phyloP scores from a whole-genome alignment of 768 basidiomycete genomes.

The Podaxis pistillaris region DNA sequence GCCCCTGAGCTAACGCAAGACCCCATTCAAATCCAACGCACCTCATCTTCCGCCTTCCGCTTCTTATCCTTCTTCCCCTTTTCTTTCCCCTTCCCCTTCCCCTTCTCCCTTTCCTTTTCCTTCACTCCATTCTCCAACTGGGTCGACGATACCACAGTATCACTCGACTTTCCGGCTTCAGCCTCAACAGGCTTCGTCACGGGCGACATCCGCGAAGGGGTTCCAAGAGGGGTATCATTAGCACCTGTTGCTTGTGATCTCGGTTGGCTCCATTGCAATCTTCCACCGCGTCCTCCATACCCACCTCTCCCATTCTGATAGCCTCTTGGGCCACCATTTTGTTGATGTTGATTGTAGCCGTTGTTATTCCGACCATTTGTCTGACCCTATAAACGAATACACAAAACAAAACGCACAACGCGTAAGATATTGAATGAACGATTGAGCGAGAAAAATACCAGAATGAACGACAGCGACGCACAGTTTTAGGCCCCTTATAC shows the following conservation, averaged over 20 bases:
- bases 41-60: conserved; percentile 33
- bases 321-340: not conserved
- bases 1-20: not conserved
- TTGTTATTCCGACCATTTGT: not conserved
- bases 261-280: conserved; percentile 24
- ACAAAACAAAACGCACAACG: no score
- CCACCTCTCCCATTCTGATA: not conserved
- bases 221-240: conserved; percentile 71
- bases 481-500: conserved; percentile 78
- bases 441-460: not conserved
- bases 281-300: conserved; percentile 9
- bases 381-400: not conserved
- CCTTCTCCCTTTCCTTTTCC: conserved; percentile 5
- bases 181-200: conserved; percentile 19
- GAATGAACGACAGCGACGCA: conserved; percentile 20
- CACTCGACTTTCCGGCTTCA: not conserved
- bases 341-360: not conserved
- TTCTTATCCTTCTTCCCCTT: conserved; percentile 38
- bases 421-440: not conserved
- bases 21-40: conserved; percentile 15
- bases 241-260: conserved; percentile 50
- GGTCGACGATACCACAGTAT: conserved; percentile 2
- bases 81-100: conserved; percentile 8
- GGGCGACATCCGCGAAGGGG: conserved; percentile 44
- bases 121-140: not conserved